Conservation (phyloP, 2,329 filamentous ascomycete genomes). For the Paracorniculantispora psalliotae region DNA sequence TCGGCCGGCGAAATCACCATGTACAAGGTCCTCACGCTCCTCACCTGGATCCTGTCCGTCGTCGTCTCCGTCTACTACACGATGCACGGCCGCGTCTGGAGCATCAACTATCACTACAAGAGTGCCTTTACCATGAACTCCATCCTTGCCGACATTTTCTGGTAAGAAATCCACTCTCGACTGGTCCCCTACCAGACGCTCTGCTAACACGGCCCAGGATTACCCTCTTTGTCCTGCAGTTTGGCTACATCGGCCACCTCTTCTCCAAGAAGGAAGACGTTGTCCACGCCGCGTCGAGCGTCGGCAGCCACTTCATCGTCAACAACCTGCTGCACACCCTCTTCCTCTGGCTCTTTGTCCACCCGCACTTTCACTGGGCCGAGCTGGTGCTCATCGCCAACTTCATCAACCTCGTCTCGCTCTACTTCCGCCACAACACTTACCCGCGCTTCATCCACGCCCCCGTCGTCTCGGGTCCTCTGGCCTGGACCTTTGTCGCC, state of each 20-base stretch:
- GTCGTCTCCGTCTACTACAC: slow-evolving; percentile 71
- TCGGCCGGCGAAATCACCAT: slow-evolving; percentile 55
- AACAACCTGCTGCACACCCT: slow-evolving; percentile 80
- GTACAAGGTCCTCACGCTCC: slow-evolving; percentile 70
- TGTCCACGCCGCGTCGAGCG: slow-evolving; percentile 66
- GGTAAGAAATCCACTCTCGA: slow-evolving; percentile 41
- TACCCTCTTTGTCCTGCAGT: slow-evolving; percentile 68
- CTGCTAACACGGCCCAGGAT: slow-evolving; percentile 44
- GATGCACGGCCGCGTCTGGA: slow-evolving; percentile 65
- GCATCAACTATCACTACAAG: slow-evolving; percentile 59
- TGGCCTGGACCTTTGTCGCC: slow-evolving; percentile 80
- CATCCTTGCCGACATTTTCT: slow-evolving; percentile 65
- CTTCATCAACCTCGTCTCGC: slow-evolving; percentile 70
- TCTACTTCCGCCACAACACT: slow-evolving; percentile 75
- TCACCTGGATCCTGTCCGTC: slow-evolving; percentile 71
- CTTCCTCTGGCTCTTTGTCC: slow-evolving; percentile 80
- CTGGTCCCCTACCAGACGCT: neutral
- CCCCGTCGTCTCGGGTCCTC: slow-evolving; percentile 68
- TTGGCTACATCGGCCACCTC: slow-evolving; percentile 70
- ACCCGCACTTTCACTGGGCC: slow-evolving; percentile 67
- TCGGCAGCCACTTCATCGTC: slow-evolving; percentile 78
- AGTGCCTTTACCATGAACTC: slow-evolving; percentile 75
- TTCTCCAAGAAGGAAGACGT: slow-evolving; percentile 61
- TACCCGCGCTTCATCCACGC: slow-evolving; percentile 72
- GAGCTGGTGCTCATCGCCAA: slow-evolving; percentile 74